A percentile compares a stretch with the other conserved stretches of the same genome.
Evolutionary conservation across 306 rosid species (phyloP).

Genomic region (Vigna radiata): DNA sequence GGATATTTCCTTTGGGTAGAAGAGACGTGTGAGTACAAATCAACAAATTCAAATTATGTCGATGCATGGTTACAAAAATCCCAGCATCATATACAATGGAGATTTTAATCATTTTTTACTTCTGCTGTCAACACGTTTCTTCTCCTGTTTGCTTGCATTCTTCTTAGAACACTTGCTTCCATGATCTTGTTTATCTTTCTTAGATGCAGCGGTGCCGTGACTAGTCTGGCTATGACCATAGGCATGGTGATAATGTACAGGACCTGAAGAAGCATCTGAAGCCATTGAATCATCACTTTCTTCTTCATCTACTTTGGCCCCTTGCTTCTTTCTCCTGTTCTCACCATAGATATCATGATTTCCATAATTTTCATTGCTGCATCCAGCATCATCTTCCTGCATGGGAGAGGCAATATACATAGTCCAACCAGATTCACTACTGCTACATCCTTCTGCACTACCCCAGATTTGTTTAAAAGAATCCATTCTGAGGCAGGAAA

Average conservation of each 20-base stretch:
- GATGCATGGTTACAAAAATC: conserved; percentile 48
- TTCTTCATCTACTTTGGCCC: conserved; percentile 49
- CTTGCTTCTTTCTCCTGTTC: conserved; percentile 46
- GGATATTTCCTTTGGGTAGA: conserved; percentile 35
- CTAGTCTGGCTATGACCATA: conserved; percentile 29
- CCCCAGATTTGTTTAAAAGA: conserved; percentile 55
- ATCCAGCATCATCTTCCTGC: conserved; percentile 66
- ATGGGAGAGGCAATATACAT: conserved; percentile 73
- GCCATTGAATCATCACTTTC: conserved; percentile 91
- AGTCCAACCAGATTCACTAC: conserved; percentile 96
- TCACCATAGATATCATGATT: conserved; percentile 28
- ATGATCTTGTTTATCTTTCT: conserved; percentile 57
- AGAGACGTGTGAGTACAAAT: conserved; percentile 41
- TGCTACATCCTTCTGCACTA: conserved; percentile 71
- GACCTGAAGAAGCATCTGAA: conserved; percentile 88
- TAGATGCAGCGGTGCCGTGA: conserved; percentile 43
- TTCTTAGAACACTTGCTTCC: conserved; percentile 60
- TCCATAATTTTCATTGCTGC: conserved; percentile 49
- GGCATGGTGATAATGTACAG: conserved; percentile 45
- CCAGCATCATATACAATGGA: conserved; percentile 43
- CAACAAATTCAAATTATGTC: conserved; percentile 42
- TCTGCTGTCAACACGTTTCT: conserved; percentile 63
- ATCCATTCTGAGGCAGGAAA: conserved; percentile 44
- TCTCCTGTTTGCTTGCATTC: conserved; percentile 62
- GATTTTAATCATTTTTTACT: conserved; percentile 55